Conservation (phyloP, 2,329 filamentous ascomycete genomes). For the Neurospora crassa region DNA sequence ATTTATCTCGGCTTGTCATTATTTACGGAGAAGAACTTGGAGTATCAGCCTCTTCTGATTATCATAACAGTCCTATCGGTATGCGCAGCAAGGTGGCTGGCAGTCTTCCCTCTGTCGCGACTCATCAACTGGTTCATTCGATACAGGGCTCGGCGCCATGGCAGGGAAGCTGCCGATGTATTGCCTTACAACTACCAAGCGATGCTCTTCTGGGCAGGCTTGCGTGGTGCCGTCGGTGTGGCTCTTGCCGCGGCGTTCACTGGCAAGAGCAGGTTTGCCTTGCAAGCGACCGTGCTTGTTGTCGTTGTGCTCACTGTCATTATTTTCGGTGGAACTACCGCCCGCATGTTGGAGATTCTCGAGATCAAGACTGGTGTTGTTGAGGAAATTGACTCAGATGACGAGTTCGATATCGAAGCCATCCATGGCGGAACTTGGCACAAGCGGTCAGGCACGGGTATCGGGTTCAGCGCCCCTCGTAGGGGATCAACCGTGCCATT, state of each 20-base stretch:
- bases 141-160: conserved; percentile 70
- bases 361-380: conserved; percentile 95
- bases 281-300: conserved; percentile 92
- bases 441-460: conserved; percentile 66
- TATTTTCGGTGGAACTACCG: conserved; percentile 95
- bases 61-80: conserved; percentile 87
- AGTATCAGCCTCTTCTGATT: conserved; percentile 92
- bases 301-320: conserved; percentile 97
- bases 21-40: conserved; percentile 80
- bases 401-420: conserved; percentile 93
- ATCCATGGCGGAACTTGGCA: conserved; percentile 65
- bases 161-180: conserved; percentile 70
- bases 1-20: conserved; percentile 94
- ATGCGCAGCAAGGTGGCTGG: conserved; percentile 83
- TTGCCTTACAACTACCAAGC: conserved; percentile 91
- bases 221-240: conserved; percentile 91
- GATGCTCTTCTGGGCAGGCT: conserved; percentile 99
- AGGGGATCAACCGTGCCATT: conserved; percentile 51
- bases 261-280: conserved; percentile 69
- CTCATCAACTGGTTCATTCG: conserved; percentile 89
- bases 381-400: conserved; percentile 93
- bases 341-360: conserved; percentile 93
- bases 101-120: conserved; percentile 85
- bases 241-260: conserved; percentile 82
- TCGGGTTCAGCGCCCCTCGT: conserved; percentile 64